Conservation (phyloP, 371 early-diverging fungal species). For the Nematocida major region DNA sequence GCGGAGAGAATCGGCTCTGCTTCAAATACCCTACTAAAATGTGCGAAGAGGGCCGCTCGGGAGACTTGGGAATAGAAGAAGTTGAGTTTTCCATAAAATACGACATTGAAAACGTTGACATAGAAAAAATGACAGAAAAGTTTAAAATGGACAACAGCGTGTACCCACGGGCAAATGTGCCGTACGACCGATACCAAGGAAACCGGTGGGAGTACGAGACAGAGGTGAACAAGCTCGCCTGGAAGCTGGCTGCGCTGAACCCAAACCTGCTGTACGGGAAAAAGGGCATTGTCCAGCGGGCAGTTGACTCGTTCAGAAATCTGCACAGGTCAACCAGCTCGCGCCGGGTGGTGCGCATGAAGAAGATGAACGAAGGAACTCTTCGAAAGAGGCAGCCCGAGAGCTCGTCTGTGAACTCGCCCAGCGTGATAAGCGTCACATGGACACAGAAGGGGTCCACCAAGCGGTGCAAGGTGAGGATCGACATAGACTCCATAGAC, state of each 20-base stretch:
- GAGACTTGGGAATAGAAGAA: slow-evolving; percentile 63
- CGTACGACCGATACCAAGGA: slow-evolving; percentile 70
- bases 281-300: slow-evolving; percentile 81
- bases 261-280: slow-evolving; percentile 72
- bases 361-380: slow-evolving; percentile 70
- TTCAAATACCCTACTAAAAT: slow-evolving; percentile 66
- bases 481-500: slow-evolving; percentile 67
- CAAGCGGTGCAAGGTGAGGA: slow-evolving; percentile 66
- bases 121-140: slow-evolving; percentile 68
- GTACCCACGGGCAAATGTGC: slow-evolving; percentile 74
- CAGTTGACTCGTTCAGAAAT: slow-evolving; percentile 83
- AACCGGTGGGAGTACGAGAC: slow-evolving; percentile 84
- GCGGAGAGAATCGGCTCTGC: slow-evolving; percentile 65
- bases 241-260: slow-evolving; percentile 78
- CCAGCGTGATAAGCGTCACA: slow-evolving; percentile 66
- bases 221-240: slow-evolving; percentile 76
- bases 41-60: slow-evolving; percentile 59
- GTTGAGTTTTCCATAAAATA: slow-evolving; percentile 72
- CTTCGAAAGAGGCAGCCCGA: slow-evolving; percentile 66
- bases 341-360: slow-evolving; percentile 73
- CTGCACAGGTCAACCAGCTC: slow-evolving; percentile 73
- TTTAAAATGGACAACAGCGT: slow-evolving; percentile 75
- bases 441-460: slow-evolving; percentile 65
- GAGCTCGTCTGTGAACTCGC: slow-evolving; percentile 31
- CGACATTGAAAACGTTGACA: slow-evolving; percentile 69